These are phyloP conservation scores for Athelia sp. DNA, from an alignment of 1,284 basidiomycete genomes.

Conservation along the genomic window DNA sequence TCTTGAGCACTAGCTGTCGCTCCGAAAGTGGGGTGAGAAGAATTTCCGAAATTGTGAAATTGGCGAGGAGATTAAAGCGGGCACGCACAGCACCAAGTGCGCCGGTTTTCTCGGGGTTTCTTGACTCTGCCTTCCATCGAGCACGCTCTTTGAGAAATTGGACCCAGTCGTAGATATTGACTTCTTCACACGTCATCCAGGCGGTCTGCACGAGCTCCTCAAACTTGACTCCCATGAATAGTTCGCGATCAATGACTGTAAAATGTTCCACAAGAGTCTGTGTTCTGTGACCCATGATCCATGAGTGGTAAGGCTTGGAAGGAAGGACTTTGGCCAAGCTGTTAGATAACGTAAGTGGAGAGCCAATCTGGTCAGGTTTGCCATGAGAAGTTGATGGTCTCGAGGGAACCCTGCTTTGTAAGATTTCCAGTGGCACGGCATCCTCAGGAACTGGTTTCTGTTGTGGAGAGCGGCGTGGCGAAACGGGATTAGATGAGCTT, in stretches of 20 bases:
- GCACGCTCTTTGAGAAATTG: conserved; percentile 75
- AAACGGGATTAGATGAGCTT: conserved; percentile 9
- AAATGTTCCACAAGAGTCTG: conserved; percentile 74
- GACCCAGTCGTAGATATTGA: conserved; percentile 79
- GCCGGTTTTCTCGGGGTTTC: conserved; percentile 55
- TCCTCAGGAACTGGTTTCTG: conserved; percentile 53
- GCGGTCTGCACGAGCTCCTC: conserved; percentile 76
- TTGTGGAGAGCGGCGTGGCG: conserved; percentile 31
- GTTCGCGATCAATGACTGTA: conserved; percentile 82
- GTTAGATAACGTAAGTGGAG: conserved; percentile 14
- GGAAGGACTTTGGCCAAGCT: conserved; percentile 16
- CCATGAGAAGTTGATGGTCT: conserved; percentile 30
- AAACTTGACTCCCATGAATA: conserved; percentile 79
- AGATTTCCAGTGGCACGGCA: conserved; percentile 60
- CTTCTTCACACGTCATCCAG: conserved; percentile 59
- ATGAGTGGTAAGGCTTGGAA: conserved; percentile 51
- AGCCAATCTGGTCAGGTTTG: too few relatives aligned
- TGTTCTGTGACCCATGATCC: conserved; percentile 56
- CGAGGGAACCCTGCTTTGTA: conserved; percentile 50
- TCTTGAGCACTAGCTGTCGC: conserved; percentile 63
- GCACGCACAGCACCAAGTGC: conserved; percentile 76
- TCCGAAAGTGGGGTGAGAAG: conserved; percentile 64
- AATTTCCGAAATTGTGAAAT: conserved; percentile 80
- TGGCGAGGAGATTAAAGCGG: conserved; percentile 82
- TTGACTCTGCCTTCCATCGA: conserved; percentile 60